phyloP scores from a whole-genome alignment of 345 rosid genomes.

The Cardiospermum halicacabum region DNA sequence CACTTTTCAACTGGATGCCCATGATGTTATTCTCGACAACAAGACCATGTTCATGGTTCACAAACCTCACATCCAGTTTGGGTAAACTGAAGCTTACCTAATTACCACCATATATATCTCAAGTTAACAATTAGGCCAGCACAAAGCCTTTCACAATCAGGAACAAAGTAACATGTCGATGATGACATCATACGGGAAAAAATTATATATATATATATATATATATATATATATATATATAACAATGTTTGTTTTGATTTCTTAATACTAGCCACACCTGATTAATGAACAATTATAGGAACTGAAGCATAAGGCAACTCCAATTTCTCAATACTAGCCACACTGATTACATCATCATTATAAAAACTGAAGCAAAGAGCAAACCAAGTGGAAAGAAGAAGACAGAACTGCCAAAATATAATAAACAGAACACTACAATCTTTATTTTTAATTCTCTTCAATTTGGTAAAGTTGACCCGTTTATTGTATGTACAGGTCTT shows the following conservation, averaged over 20 bases:
- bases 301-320: not conserved
- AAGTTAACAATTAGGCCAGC: not conserved
- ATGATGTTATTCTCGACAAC: constrained; percentile 68
- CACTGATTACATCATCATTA: too few species aligned
- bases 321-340: not conserved
- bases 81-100: constrained; percentile 78
- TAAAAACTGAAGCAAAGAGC: not conserved
- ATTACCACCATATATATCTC: constrained; percentile 16
- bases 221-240: too few species aligned
- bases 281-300: not conserved
- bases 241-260: not conserved
- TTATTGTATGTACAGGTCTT: not conserved
- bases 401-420: not conserved
- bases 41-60: constrained; percentile 62
- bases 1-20: constrained; percentile 71
- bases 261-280: constrained; percentile 13
- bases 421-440: not conserved
- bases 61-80: constrained; percentile 74
- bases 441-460: not conserved
- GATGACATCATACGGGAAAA: too few species aligned
- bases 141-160: not conserved
- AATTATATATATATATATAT: too few species aligned
- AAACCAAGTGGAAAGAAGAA: not conserved
- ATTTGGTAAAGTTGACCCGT: not conserved
- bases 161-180: too few species aligned